A percentile compares a stretch with the other conserved stretches of the same genome.
Conservation (phyloP, 2,329 filamentous ascomycete genomes). For the Aspergillus phoenicis region DNA sequence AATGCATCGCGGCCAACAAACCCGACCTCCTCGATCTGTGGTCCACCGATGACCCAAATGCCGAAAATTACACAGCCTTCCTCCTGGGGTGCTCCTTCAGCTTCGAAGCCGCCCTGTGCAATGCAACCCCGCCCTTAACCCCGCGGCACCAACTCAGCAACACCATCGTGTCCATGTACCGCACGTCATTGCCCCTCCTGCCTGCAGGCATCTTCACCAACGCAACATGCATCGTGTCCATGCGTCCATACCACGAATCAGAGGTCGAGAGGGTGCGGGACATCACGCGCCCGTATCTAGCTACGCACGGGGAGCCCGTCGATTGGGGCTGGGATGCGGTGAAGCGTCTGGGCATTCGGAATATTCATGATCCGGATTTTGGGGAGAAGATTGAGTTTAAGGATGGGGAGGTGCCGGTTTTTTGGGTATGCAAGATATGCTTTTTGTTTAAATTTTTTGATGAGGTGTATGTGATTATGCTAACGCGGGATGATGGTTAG, state of each 20-base stretch:
- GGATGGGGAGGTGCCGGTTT: constrained; percentile 42
- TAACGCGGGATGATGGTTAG: constrained; percentile 58
- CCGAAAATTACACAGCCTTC: constrained; percentile 60
- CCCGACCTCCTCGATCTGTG: constrained; percentile 55
- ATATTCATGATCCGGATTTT: constrained; percentile 59
- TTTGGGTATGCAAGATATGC: constrained; percentile 29
- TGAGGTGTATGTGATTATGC: neutral
- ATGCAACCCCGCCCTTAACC: constrained; percentile 48
- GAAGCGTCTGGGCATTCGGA: constrained; percentile 54
- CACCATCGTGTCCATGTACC: constrained; percentile 64
- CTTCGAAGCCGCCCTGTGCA: constrained; percentile 61
- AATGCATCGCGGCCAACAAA: constrained; percentile 39
- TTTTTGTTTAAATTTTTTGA: neutral
- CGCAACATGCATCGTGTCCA: constrained; percentile 62
- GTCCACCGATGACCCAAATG: constrained; percentile 38
- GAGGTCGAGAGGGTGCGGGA: constrained; percentile 57
- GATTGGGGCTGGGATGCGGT: constrained; percentile 66
- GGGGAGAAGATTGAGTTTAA: constrained; percentile 52
- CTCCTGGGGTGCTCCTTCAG: constrained; percentile 66
- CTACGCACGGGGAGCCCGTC: constrained; percentile 66
- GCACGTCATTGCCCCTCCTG: constrained; percentile 58
- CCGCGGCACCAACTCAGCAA: constrained; percentile 54
- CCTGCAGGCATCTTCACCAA: constrained; percentile 61
- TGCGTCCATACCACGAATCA: constrained; percentile 58
- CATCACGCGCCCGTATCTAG: constrained; percentile 58